A percentile compares a stretch with the other conserved stretches of the same genome.
phyloP scores from a whole-genome alignment of 1,284 basidiomycete genomes.

The Naganishia liquefaciens region DNA sequence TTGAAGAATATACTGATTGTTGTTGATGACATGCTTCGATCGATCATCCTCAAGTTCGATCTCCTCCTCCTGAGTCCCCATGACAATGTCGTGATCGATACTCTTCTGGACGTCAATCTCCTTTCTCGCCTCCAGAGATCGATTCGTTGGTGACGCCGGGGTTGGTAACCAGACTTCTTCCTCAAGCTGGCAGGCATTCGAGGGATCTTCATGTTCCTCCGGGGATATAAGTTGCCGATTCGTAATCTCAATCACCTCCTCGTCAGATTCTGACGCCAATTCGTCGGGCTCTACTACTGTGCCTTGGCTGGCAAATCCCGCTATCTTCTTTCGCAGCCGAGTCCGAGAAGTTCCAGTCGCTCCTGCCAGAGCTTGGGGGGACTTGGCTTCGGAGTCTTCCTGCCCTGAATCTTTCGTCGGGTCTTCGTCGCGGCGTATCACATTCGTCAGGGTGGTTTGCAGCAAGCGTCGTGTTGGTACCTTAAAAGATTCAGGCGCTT shows the following conservation, averaged over 20 bases:
- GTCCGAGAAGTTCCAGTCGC: constrained; percentile 46
- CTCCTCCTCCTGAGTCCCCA: constrained; percentile 12
- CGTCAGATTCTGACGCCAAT: constrained; percentile 34
- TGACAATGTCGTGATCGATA: constrained; percentile 36
- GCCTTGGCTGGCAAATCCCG: constrained; percentile 61
- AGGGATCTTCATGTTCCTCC: constrained; percentile 33
- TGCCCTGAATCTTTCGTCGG: too few relatives aligned
- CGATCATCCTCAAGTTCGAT: constrained; percentile 1
- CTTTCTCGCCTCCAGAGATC: too few relatives aligned
- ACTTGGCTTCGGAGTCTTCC: too few relatives aligned
- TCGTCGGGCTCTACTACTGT: constrained; percentile 47
- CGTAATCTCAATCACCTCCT: neutral
- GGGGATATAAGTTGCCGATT: neutral
- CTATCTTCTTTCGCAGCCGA: constrained; percentile 53
- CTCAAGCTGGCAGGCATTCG: neutral
- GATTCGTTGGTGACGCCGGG: neutral
- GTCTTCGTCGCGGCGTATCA: constrained; percentile 35
- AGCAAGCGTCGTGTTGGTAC: constrained; percentile 2
- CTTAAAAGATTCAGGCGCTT: neutral
- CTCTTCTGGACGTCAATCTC: constrained; percentile 26
- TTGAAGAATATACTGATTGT: constrained; percentile 24
- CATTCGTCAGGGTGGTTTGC: constrained; percentile 24
- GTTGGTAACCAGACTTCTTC: constrained; percentile 9
- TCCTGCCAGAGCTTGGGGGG: constrained; percentile 4
- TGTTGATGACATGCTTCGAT: constrained; percentile 17